Evolutionary conservation across 345 rosid genomes (phyloP), one percentile per base, ranked within the genome.

Genomic region (Kernera saxatilis): DNA sequence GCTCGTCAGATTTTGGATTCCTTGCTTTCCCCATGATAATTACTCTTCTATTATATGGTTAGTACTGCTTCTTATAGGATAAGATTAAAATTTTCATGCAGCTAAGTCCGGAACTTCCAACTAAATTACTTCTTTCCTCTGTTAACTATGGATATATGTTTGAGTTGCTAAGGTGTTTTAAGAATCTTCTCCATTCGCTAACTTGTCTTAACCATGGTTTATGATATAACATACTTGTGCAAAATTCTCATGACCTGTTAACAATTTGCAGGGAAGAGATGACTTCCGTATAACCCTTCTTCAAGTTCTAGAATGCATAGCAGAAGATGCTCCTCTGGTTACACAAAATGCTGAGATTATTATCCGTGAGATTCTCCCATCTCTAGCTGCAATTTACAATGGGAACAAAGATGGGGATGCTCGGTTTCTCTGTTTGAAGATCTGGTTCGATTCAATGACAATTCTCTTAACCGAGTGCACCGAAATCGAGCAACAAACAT

Each of bases 401-500:
- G 98, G 96, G 56, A 94, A 86, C 80, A 94, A 83, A 80, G 98
- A 91, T 60, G 99, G 91, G 11, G 90, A 88, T 74, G 97, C 98
- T 75, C 85, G 97, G 72, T 94, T 87, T 81, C 73, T 91, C 72
- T 94, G 96, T 82, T 85, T 94, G 53, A 89, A 94, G 74, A 88
- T 89, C 78, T 79, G 93, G 79, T 91, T 90, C 29, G 98, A 94
- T 71, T 97, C 80, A 56, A 79, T 89, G 89, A 80, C 88, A 33
- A 81, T 79, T 59, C 84, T 94, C 70, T 75, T 94, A 79, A 77
- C 88, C 18, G 97, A 91, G 66, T 82, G 86, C 69, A 61, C 71
- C 12, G 82, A 83, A 40, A 77, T 80, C 33, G 84, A 78, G 50
- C 85, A 83, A 19, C 84, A 83, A 27, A 80, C 82, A 73, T 77